phyloP scores from a whole-genome alignment of 2,329 filamentous ascomycete genomes.

The Pseudogymnoascus sp. region DNA sequence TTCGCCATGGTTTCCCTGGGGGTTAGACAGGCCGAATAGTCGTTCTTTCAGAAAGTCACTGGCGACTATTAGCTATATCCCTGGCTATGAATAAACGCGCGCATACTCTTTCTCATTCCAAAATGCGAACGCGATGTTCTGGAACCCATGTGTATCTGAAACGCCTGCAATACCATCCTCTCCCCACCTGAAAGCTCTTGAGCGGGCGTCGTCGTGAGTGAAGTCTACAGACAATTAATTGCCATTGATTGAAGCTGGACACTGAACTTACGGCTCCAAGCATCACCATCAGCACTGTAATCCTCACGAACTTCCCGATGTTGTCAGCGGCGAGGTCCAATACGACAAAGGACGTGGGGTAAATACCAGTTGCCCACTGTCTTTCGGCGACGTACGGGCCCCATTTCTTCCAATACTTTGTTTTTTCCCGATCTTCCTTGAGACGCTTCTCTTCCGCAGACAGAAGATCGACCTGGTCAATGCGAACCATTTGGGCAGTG shows the following conservation, averaged over 20 bases:
- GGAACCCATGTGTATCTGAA: slow-evolving; percentile 79
- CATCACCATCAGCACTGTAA: slow-evolving; percentile 82
- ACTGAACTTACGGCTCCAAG: slow-evolving; percentile 75
- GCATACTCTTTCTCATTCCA: slow-evolving; percentile 94
- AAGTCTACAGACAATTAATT: slow-evolving; percentile 57
- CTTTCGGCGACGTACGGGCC: slow-evolving; percentile 88
- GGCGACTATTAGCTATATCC: slow-evolving; percentile 32
- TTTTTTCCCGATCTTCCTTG: slow-evolving; percentile 72
- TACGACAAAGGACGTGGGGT: neutral
- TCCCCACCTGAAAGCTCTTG: slow-evolving; percentile 86
- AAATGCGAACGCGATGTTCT: slow-evolving; percentile 92
- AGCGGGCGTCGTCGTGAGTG: slow-evolving; percentile 83
- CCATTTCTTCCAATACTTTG: slow-evolving; percentile 98
- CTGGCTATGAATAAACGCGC: neutral
- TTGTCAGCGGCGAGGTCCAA: slow-evolving; percentile 11
- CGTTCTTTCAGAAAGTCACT: slow-evolving; percentile 92
- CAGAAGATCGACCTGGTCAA: slow-evolving; percentile 79
- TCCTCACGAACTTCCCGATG: slow-evolving; percentile 68
- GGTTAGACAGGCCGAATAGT: slow-evolving; percentile 89
- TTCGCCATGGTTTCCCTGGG: slow-evolving; percentile 94
- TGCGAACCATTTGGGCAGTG: slow-evolving; percentile 63
- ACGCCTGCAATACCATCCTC: slow-evolving; percentile 96
- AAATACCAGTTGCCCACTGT: slow-evolving; percentile 84
- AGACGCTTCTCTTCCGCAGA: slow-evolving; percentile 87
- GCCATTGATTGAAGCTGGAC: slow-evolving; percentile 9